Conservation (phyloP, 129 eudicot species). For the Helichrysum umbraculigerum region DNA sequence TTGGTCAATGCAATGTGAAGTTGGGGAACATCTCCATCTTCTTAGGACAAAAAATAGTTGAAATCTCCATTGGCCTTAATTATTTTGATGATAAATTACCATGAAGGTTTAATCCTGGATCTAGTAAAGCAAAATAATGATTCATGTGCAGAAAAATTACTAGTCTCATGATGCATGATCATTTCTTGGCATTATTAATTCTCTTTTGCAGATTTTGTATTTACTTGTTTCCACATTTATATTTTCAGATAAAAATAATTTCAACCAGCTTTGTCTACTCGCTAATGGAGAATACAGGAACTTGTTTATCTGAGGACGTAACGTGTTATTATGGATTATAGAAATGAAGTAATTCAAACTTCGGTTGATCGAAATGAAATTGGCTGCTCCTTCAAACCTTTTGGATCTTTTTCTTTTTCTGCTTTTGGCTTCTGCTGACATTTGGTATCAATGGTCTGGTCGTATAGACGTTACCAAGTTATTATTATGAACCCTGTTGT, state of each 20-base stretch:
- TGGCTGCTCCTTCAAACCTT: background rate
- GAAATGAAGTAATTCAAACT: background rate
- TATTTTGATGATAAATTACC: background rate
- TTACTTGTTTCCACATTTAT: conserved; percentile 1
- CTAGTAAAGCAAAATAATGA: background rate
- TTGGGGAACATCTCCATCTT: background rate
- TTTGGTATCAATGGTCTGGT: conserved; percentile 9
- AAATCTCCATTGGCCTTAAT: background rate
- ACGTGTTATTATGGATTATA: background rate
- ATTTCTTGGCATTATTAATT: background rate
- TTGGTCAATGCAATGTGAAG: background rate
- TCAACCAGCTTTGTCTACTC: conserved; percentile 72
- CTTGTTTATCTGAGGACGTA: conserved; percentile 59
- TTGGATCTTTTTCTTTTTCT: conserved; percentile 4
- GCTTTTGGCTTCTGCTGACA: conserved; percentile 4
- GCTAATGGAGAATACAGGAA: conserved; percentile 87
- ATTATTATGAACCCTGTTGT: conserved; percentile 2
- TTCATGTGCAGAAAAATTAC: background rate
- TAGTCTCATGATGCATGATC: background rate
- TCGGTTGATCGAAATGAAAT: background rate
- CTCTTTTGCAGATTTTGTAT: conserved; percentile 4
- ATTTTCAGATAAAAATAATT: conserved; percentile 56
- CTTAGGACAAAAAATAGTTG: background rate
- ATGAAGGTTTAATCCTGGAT: background rate
- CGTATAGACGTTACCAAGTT: conserved; percentile 8